Base-by-base conservation (phyloP, 1,139 yeast species). In the Kodamaea derodonti region DNA sequence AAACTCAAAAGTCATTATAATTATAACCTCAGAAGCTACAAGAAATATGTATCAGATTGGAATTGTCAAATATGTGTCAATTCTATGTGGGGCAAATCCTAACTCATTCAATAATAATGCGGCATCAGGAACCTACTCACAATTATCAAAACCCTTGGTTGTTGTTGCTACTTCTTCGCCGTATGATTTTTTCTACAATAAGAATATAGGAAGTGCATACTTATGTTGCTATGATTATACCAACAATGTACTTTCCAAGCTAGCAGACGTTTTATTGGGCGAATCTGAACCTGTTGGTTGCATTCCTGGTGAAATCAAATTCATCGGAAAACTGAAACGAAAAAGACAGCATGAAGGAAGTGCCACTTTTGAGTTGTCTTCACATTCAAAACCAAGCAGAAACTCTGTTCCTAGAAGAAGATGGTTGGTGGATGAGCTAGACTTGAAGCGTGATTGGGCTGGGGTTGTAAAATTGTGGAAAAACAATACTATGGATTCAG, bases 11-110 rank as follows among this genome's bases (percentile, higher is more conserved):
- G 73, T 75, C 3, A 78, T 79, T 8, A 72, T 79, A 29, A 70
- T 79, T 5, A 60, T 79, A 28, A 77, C 84, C 5, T 75, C 83
- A 3, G 84, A 79, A 47, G 83, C 84, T 6, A 62, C 75, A 20
- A 60, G 83, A 43, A 78, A 79, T 51, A 74, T 78, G 75, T 78
- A 77, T 49, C 84, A 79, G 51, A 72, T 77, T n/a, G 80, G 81
- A 3, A 70, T 79, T 28, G 78, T 80, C 27, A 78, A 78, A 46
- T 77, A 75, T 42, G 72, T 78, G 3, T 65, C 78, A 5, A 65
- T 75, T 17, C 58, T 78, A 14, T 78, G 84, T 53, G 76, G 79
- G 7, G 65, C 72, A 20, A 53, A 64, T 38, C 75, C 78, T 2
- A 48, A 57, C 28, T 54, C 67, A 3, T 56, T 65, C 31, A 52